phyloP scores from a whole-genome alignment of 345 rosid genomes.

The Geranium rotundifolium region DNA sequence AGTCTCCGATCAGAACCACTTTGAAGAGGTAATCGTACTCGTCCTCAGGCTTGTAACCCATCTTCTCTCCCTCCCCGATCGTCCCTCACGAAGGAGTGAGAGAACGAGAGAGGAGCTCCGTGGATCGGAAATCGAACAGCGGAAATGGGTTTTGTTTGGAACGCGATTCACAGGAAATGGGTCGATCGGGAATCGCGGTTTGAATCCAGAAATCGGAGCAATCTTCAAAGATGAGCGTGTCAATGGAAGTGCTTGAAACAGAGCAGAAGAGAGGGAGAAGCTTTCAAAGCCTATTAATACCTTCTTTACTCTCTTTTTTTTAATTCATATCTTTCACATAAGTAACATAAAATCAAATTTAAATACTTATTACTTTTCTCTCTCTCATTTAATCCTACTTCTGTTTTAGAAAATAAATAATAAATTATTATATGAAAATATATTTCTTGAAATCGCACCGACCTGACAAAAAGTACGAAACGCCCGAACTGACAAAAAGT shows the following conservation, averaged over 20 bases:
- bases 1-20: constrained; percentile 26
- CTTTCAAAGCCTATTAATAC: neutral
- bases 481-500: no score
- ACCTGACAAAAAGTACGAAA: no score
- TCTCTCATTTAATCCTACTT: no score
- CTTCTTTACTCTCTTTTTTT: neutral
- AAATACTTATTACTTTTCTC: no score
- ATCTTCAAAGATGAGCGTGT: neutral
- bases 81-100: neutral
- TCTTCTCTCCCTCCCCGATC: constrained; percentile 3
- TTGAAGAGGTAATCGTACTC: constrained; percentile 14
- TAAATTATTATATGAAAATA: no score
- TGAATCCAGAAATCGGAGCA: neutral
- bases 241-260: neutral
- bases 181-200: neutral
- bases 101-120: no score
- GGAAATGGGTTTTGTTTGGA: neutral
- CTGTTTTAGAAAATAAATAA: no score
- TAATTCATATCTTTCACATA: no score
- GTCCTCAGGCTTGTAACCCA: constrained; percentile 7
- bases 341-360: no score
- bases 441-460: no score
- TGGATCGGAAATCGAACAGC: no score
- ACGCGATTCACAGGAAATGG: neutral
- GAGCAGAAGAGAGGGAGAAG: neutral